Conservation (phyloP, 2,329 filamentous ascomycete species). For the Rutstroemia sp. region DNA sequence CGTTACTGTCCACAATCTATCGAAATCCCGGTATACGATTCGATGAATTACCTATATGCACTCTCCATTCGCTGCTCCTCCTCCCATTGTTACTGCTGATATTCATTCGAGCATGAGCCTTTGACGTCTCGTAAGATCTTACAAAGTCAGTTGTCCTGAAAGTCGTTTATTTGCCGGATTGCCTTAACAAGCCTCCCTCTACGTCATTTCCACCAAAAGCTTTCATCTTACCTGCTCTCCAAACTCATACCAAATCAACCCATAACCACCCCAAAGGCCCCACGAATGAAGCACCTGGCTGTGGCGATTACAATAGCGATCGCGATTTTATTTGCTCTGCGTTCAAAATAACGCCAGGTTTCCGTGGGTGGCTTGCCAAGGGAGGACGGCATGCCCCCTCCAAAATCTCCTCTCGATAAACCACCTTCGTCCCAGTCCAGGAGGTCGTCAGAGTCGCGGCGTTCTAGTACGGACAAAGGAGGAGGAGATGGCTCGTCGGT, state of each 20-base stretch:
- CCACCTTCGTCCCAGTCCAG: conserved; percentile 19
- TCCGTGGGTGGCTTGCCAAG: conserved; percentile 6
- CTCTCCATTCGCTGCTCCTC: no score
- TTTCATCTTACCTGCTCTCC: background rate
- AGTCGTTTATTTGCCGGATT: background rate
- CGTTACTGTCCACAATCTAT: no score
- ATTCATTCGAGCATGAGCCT: no score
- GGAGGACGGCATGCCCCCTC: conserved; percentile 25
- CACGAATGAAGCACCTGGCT: conserved; percentile 8
- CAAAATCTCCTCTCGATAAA: conserved; percentile 28
- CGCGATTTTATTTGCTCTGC: conserved; percentile 7
- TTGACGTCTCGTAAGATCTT: no score
- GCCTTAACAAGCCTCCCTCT: background rate
- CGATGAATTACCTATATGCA: no score
- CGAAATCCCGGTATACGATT: no score
- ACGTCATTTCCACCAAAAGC: background rate
- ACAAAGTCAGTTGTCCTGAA: no score
- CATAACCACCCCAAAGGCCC: background rate
- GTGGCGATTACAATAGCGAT: conserved; percentile 6
- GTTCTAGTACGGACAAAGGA: conserved; percentile 22
- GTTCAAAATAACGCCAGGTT: conserved; percentile 10
- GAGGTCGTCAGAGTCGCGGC: conserved; percentile 14
- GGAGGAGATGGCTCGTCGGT: conserved; percentile 11
- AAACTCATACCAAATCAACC: background rate
- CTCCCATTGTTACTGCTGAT: no score